Evolutionary conservation across 2,329 filamentous ascomycete genomes (phyloP).

Genomic region (Juglanconis sp.): DNA sequence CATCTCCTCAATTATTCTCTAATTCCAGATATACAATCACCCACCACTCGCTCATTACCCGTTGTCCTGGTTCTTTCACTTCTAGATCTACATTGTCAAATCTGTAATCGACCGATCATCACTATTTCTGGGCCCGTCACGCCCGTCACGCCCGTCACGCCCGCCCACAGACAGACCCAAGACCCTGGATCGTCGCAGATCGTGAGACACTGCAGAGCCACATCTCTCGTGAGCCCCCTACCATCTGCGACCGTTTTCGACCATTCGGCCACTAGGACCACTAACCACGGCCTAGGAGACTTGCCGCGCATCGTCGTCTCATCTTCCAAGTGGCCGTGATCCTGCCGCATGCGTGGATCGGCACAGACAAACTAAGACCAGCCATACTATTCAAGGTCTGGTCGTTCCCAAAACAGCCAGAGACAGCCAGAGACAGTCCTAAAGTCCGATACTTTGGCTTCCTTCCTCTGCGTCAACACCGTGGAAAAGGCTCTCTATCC

Average conservation of each 20-base stretch:
- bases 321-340: neutral
- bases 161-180: neutral
- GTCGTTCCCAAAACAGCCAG: slow-evolving; percentile 16
- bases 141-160: neutral
- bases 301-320: slow-evolving; percentile 5
- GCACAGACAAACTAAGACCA: too few species aligned
- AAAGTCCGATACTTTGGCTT: neutral
- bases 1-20: neutral
- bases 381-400: slow-evolving; percentile 13
- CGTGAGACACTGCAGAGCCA: slow-evolving; percentile 27
- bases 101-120: too few species aligned
- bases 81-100: too few species aligned
- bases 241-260: slow-evolving; percentile 22
- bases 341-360: too few species aligned
- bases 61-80: neutral
- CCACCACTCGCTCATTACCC: neutral
- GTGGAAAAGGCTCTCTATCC: too few species aligned
- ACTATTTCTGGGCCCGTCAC: neutral
- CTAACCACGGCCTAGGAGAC: neutral
- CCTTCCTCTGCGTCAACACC: too few species aligned
- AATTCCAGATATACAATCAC: neutral
- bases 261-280: neutral
- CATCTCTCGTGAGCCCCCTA: slow-evolving; percentile 19
- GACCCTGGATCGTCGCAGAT: slow-evolving; percentile 19
- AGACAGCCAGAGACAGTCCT: neutral